Conservation (phyloP, 2,329 filamentous ascomycete genomes). For the Arthrobotrys megalospora region DNA sequence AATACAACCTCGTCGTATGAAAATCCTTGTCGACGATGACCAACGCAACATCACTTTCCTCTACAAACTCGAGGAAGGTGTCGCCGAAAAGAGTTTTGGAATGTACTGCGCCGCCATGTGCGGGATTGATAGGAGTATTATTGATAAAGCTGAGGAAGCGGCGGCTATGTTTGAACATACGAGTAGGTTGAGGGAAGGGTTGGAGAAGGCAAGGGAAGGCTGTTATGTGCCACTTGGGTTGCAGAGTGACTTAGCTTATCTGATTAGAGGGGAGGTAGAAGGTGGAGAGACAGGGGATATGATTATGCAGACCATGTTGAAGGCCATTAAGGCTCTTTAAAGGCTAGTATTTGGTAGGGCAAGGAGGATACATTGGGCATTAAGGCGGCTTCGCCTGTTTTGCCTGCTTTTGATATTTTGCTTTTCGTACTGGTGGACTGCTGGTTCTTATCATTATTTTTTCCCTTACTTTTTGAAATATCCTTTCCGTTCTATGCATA, state of each 20-base stretch:
- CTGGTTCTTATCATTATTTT: conserved; percentile 32
- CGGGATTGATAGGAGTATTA: conserved; percentile 85
- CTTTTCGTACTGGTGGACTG: conserved; percentile 14
- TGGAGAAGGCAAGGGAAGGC: conserved; percentile 83
- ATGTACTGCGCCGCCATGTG: conserved; percentile 99
- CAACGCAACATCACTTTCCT: conserved; percentile 93
- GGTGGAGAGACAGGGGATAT: conserved; percentile 68
- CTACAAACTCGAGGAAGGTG: conserved; percentile 92
- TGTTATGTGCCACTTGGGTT: conserved; percentile 88
- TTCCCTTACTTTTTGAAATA: conserved; percentile 33
- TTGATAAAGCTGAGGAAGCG: conserved; percentile 88
- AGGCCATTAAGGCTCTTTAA: conserved; percentile 75
- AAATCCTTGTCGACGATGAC: conserved; percentile 89
- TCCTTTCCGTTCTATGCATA: conserved; percentile 47
- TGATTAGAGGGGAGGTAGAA: conserved; percentile 74
- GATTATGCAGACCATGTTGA: conserved; percentile 74
- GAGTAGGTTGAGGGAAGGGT: conserved; percentile 86
- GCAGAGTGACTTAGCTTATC: conserved; percentile 86
- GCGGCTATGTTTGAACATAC: conserved; percentile 97
- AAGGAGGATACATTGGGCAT: conserved; percentile 13
- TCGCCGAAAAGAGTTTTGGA: conserved; percentile 95
- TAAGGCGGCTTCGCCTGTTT: not conserved
- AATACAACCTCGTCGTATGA: conserved; percentile 88
- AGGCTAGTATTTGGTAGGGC: not conserved
- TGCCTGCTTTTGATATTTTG: conserved; percentile 44